Percentiles rank a stretch among this genome's conserved stretches.
Conservation (phyloP, 1,139 yeast species). For the Saccharomyces hybrid region DNA sequence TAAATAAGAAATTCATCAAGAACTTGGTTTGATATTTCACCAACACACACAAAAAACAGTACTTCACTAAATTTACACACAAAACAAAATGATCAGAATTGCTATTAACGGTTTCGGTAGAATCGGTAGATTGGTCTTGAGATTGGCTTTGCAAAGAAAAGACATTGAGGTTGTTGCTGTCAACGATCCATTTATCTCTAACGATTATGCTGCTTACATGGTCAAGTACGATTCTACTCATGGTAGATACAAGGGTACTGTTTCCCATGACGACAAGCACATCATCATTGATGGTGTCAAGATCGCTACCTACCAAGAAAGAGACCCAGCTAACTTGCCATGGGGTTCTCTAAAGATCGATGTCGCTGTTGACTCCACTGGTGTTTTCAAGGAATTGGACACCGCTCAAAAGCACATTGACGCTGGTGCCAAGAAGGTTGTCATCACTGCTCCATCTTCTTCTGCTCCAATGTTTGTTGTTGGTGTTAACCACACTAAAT, state of each 20-base stretch:
- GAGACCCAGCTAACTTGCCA: constrained; percentile 75
- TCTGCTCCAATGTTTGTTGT: constrained; percentile 87
- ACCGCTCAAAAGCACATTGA: constrained; percentile 77
- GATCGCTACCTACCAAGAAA: constrained; percentile 66
- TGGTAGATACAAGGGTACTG: constrained; percentile 67
- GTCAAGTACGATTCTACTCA: constrained; percentile 86
- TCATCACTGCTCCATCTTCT: constrained; percentile 78
- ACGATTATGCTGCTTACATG: constrained; percentile 82
- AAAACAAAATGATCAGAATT: constrained; percentile 40
- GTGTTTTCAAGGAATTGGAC: constrained; percentile 72
- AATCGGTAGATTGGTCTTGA: constrained; percentile 74
- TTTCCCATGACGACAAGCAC: constrained; percentile 51
- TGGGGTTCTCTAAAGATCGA: constrained; percentile 76
- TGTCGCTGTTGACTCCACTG: constrained; percentile 77
- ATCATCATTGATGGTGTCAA: constrained; percentile 59
- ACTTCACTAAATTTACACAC: constrained; percentile 3
- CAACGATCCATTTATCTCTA: constrained; percentile 78
- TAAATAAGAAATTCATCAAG: neutral
- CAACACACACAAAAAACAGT: neutral
- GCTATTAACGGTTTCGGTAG: constrained; percentile 92
- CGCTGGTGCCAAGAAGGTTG: constrained; percentile 84
- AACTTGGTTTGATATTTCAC: constrained; percentile 1
- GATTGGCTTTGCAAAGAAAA: constrained; percentile 64
- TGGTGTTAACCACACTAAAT: constrained; percentile 73
- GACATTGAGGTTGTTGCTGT: constrained; percentile 70